Evolutionary conservation across 2,329 filamentous ascomycete genomes (phyloP), one percentile per base, ranked within the genome.

Genomic region (Pyrenophora graminea): DNA sequence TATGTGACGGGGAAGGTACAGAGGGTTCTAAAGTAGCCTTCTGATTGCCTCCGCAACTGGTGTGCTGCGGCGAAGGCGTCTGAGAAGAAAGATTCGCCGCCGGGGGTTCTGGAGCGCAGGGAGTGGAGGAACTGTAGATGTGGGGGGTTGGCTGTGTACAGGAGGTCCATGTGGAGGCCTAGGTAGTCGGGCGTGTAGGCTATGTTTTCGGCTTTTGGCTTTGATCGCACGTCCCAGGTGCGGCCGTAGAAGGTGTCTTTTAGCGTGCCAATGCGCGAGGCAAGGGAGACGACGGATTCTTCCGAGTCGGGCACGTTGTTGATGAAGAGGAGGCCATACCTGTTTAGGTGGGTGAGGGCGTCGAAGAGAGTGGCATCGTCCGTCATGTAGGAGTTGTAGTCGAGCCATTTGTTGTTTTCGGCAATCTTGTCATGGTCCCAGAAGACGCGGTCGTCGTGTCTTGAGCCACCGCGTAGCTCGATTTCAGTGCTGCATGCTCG

Each of bases 121-220:
- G 91, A 97, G 75, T 97, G 94, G 3, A 97, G 83, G 19, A 97
- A 78, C 73, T 99, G 93, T 44, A 94, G 84, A 27, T 87, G 85
- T 0, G 93, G 93, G 2, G 90, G 85, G 43, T 90, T 83, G 12
- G 82, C 77, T 74, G 94, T 87, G 75, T 97, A 97, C 48, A 97
- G 80, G 34, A 97, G 81, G 70, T 97, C 94, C 84, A 96, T 94
- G 76, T 99, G 94, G 40, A 97, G 85, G 13, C 89, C 90, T 1
- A 97, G 84, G 66, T 86, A 87, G 41, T 87, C 82, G 66, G 83
- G 87, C 1, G 93, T 97, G 75, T 97, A 80, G 18, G 94, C 93
- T 3, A 97, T 89, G 69, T 97, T 97, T 68, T 93, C 91, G 19
- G 92, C 90, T 48, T 90, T 73, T 1, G 88, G 87, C 45, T 95